These are phyloP conservation scores for Fonsecaea pedrosoi DNA, from an alignment of 2,329 filamentous ascomycete genomes.

Conservation along the genomic window DNA sequence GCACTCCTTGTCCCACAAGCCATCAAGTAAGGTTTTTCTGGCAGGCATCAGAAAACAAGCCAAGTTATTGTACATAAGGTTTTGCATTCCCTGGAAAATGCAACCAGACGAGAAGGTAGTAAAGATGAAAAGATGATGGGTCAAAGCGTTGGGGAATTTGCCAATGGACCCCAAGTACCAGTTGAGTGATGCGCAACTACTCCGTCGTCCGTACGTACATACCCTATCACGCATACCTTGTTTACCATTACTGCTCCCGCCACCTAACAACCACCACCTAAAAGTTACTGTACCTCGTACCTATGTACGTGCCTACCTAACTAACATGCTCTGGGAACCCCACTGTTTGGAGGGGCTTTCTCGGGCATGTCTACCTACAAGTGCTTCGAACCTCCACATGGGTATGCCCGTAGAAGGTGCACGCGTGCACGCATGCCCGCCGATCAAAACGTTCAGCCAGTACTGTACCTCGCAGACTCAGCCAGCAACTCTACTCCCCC, in stretches of 20 bases:
- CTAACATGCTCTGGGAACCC: neutral
- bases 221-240: neutral
- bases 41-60: neutral
- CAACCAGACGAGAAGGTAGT: neutral
- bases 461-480: neutral
- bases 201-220: neutral
- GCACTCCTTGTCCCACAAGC: neutral
- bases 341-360: slow-evolving; percentile 3
- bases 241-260: neutral
- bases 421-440: neutral
- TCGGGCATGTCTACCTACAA: neutral
- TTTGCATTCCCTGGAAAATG: neutral
- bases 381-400: neutral
- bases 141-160: neutral
- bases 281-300: neutral
- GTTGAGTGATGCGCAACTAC: neutral
- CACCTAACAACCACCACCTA: neutral
- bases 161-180: neutral
- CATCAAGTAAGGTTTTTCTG: neutral
- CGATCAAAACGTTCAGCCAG: slow-evolving; percentile 7
- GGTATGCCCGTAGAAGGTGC: neutral
- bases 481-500: neutral
- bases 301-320: neutral
- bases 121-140: neutral
- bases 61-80: neutral